Conservation (phyloP, 768 basidiomycete genomes). For the Clitopilus hobsonii region DNA sequence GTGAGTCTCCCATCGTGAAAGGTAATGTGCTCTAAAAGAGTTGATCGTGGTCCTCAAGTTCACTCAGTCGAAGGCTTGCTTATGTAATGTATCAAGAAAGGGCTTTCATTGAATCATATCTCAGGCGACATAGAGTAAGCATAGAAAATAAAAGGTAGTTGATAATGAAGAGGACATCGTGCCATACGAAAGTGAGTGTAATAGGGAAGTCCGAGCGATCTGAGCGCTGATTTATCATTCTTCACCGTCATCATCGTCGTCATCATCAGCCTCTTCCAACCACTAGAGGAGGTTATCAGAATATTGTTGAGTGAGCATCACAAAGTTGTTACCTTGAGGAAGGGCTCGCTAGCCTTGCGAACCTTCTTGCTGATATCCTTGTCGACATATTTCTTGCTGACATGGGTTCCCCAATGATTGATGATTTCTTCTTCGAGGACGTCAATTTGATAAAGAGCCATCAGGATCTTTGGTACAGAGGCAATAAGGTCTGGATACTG, state of each 20-base stretch:
- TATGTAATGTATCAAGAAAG: no score
- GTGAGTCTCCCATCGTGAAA: constrained; percentile 61
- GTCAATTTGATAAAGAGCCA: constrained; percentile 91
- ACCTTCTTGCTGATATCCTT: constrained; percentile 95
- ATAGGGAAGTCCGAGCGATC: no score
- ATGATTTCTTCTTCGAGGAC: constrained; percentile 89
- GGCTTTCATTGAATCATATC: no score
- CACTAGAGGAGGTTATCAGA: constrained; percentile 43
- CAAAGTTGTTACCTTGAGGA: constrained; percentile 67
- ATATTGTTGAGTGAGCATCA: constrained; percentile 4
- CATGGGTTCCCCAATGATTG: constrained; percentile 91
- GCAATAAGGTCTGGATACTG: constrained; percentile 66
- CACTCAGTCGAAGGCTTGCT: no score
- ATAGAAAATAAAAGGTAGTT: no score
- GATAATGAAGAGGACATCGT: no score
- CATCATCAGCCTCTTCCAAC: constrained; percentile 86
- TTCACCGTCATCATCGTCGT: constrained; percentile 53
- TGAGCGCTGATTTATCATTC: no score
- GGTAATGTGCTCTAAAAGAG: neutral
- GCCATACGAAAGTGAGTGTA: no score
- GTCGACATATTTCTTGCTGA: constrained; percentile 95
- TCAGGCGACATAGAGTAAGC: no score
- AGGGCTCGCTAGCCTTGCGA: constrained; percentile 91
- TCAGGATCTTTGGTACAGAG: constrained; percentile 84
- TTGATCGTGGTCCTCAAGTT: no score